Percentiles rank a stretch among this genome's conserved stretches.
These are phyloP conservation scores for Botryotinia calthae DNA, from an alignment of 2,329 filamentous ascomycete genomes.

Conservation along the genomic window DNA sequence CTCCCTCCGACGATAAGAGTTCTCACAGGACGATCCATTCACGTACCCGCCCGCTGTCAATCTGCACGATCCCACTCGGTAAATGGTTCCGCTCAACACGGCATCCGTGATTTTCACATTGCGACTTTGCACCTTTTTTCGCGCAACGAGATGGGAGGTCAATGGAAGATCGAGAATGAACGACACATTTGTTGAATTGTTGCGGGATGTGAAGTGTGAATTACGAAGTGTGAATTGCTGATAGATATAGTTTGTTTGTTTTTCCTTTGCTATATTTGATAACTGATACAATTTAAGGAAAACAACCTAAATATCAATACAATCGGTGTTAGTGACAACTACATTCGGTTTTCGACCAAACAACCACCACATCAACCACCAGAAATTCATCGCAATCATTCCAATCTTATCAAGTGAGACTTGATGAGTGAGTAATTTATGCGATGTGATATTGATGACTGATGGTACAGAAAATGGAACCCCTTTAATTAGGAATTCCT, in stretches of 20 bases:
- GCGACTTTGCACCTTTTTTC: not conserved
- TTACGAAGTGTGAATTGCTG: not conserved
- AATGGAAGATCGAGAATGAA: not conserved
- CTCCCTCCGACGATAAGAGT: not conserved
- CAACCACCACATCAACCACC: not conserved
- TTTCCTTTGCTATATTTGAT: not conserved
- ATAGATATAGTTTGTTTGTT: not conserved
- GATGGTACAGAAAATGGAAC: fast-evolving
- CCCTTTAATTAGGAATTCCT: too few relatives aligned
- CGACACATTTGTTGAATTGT: not conserved
- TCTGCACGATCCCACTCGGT: not conserved
- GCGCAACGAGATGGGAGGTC: not conserved
- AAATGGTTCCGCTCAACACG: not conserved
- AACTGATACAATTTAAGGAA: not conserved
- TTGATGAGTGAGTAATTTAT: not conserved
- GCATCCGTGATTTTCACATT: not conserved
- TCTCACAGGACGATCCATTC: not conserved
- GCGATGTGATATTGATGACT: not conserved
- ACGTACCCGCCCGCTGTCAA: conserved; percentile 4
- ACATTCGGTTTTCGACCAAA: not conserved
- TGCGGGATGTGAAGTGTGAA: too few relatives aligned
- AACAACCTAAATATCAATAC: not conserved
- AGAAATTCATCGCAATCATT: fast-evolving
- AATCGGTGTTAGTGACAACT: not conserved
- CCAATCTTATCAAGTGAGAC: not conserved